Evolutionary conservation across 257 asterid genomes (phyloP).

Genomic region (Salvia miltiorrhiza): DNA sequence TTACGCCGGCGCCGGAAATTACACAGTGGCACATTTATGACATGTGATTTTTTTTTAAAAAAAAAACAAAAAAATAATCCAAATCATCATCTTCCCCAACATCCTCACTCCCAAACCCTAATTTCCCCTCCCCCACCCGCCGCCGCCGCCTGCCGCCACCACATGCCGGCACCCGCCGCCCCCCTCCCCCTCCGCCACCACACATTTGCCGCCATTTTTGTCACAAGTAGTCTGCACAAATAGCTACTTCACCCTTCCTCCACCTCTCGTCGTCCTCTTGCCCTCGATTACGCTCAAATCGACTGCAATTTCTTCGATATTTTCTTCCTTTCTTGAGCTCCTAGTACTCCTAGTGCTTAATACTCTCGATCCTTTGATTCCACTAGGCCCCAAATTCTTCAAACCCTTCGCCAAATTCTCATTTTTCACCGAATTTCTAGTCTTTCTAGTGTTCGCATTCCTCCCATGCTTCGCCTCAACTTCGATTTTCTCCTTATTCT

Average conservation of each 20-base stretch:
- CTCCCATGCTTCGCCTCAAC: conserved; percentile 27
- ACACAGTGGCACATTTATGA: no score
- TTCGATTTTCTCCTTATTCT: conserved; percentile 1
- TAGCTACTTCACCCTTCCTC: conserved; percentile 27
- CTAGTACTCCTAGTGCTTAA: conserved; percentile 39
- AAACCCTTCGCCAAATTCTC: conserved; percentile 15
- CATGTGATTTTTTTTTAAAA: no score
- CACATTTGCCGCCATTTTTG: no score
- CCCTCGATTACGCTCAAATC: conserved; percentile 28
- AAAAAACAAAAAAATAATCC: no score
- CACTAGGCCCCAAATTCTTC: conserved; percentile 17
- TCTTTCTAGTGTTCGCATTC: conserved; percentile 10
- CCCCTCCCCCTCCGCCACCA: no score
- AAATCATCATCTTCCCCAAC: no score
- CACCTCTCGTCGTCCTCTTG: conserved; percentile 28
- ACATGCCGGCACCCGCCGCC: no score
- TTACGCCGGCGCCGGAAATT: no score
- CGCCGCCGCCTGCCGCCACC: no score
- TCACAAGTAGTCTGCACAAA: conserved; percentile 13
- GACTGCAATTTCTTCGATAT: neutral
- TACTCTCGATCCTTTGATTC: conserved; percentile 3
- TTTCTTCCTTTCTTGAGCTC: conserved; percentile 32
- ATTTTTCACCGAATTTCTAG: conserved; percentile 24
- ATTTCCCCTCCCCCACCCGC: no score
- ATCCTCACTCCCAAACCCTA: no score